Evolutionary conservation across 257 asterid species (phyloP), one percentile per base, ranked within the genome.

Genomic region (Solanum chmielewskii): DNA sequence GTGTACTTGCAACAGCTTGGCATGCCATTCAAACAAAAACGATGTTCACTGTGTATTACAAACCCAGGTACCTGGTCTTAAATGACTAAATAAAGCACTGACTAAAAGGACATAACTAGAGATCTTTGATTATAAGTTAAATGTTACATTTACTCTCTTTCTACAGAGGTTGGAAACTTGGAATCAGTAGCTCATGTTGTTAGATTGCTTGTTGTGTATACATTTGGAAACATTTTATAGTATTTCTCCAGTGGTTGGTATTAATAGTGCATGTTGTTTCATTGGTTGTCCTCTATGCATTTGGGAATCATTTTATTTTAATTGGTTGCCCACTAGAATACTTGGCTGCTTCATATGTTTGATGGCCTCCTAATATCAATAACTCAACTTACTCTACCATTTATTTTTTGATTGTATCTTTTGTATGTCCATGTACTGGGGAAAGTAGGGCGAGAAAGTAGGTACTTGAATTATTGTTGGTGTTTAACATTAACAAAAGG

Each of bases 1-100:
- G 99, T 88, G 99, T 97, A 87, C 95, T 95, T 44, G 99, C 99
- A 60, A 97, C 99, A 76, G 99, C 99, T 84, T 93, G 96, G 96
- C 99, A 97, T 91, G 98, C 99, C 75, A 92, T 95, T 92, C 96
- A 93, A 89, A 97, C 99, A 42, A 92, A 92, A 90, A 94, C 98
- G 60, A 88, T 94, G 92, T 97, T 97, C 91, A 93, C 93, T 2
- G 98, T 97, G 44, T 97, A 94, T 89, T 97, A 97, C 94, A 97
- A 97, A 89, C 99, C 99, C 42, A 95, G 99, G 99, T 97, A 91
- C 64, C 87, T 87, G 83, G 74, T 39, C 59, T 86, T 44, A 71
- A 29, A 52, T 11, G 37, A 78, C 60, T 78, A 13, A 52, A 20
- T 75, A 44, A 25, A 62, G 84, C 62, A 39, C 42, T 0, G 11